Percentiles rank a stretch among this genome's conserved stretches.
Conservation (phyloP, 1,284 basidiomycete genomes). For the Ustilago esculenta region DNA sequence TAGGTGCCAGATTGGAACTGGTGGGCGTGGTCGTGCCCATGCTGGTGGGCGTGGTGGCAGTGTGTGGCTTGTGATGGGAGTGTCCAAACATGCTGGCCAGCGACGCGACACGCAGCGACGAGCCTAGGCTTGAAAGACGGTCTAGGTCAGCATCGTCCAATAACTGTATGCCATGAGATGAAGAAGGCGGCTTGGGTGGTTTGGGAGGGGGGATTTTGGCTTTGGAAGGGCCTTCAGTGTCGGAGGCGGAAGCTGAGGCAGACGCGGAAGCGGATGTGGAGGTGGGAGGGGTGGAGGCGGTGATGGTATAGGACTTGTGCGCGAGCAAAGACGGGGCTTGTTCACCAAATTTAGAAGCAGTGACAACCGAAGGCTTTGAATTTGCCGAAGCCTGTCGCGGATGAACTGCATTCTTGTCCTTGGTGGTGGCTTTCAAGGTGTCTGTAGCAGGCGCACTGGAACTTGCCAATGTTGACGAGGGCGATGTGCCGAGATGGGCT, state of each 20-base stretch:
- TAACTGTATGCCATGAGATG: conserved; percentile 32
- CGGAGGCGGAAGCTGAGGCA: conserved; percentile 33
- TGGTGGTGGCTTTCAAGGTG: conserved; percentile 3
- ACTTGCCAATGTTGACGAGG: conserved; percentile 7
- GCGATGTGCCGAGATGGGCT: conserved; percentile 17
- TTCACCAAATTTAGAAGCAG: conserved; percentile 32
- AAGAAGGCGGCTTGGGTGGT: conserved; percentile 30
- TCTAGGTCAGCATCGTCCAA: conserved; percentile 43
- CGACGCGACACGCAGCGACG: conserved; percentile 27
- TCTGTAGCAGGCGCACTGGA: conserved; percentile 26
- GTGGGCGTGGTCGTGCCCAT: no score
- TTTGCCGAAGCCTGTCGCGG: conserved; percentile 7
- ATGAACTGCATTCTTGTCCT: conserved; percentile 12
- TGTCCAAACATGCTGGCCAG: conserved; percentile 32
- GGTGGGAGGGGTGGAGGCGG: conserved; percentile 12
- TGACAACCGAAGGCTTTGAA: conserved; percentile 3
- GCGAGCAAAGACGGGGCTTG: conserved; percentile 10
- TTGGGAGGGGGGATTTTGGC: conserved; percentile 24
- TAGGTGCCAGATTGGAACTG: conserved; percentile 7
- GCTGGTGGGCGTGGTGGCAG: neutral
- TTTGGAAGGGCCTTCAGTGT: conserved; percentile 25
- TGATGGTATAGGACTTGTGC: conserved; percentile 2
- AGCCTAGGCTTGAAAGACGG: conserved; percentile 18
- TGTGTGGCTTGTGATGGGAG: conserved; percentile 4
- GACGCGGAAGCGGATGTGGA: conserved; percentile 14